These are phyloP conservation scores for Teratosphaeria destructans DNA, from an alignment of 2,329 filamentous ascomycete genomes.

Conservation along the genomic window DNA sequence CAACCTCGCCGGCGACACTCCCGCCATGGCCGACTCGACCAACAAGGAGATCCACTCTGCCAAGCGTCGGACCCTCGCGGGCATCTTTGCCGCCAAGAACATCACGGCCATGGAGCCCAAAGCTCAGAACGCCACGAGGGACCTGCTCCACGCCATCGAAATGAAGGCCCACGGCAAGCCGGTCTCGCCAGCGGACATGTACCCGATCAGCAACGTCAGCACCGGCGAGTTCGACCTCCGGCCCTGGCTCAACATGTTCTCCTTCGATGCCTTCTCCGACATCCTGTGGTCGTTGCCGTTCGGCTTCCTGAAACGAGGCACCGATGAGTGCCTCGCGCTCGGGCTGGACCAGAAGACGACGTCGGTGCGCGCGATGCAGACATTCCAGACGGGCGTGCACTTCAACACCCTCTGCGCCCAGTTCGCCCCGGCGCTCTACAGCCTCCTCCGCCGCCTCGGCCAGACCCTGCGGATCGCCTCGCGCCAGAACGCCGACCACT, in stretches of 20 bases:
- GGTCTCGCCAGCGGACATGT: background rate
- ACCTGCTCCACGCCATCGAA: conserved; percentile 26
- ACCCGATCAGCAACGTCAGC: background rate
- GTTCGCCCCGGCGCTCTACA: conserved; percentile 26
- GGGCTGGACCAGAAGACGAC: conserved; percentile 33
- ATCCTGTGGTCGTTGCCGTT: conserved; percentile 29
- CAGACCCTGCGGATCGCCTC: background rate
- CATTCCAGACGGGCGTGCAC: conserved; percentile 33
- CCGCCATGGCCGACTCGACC: conserved; percentile 29
- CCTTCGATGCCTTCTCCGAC: conserved; percentile 29
- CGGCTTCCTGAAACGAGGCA: conserved; percentile 28
- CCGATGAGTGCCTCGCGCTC: conserved; percentile 20
- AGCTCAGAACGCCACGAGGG: conserved; percentile 27
- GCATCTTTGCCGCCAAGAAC: conserved; percentile 31
- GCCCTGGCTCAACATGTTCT: conserved; percentile 29
- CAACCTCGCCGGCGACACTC: conserved; percentile 22
- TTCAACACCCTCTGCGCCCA: conserved; percentile 24
- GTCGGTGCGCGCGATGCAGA: conserved; percentile 33
- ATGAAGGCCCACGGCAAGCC: background rate
- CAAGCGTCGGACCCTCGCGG: conserved; percentile 30
- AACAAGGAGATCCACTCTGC: conserved; percentile 30
- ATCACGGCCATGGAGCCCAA: conserved; percentile 33
- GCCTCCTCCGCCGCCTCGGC: conserved; percentile 36
- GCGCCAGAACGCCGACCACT: conserved; percentile 29
- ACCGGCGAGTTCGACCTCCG: conserved; percentile 20